A percentile compares a stretch with the other conserved stretches of the same genome.
phyloP scores from a whole-genome alignment of 768 basidiomycete genomes.

The Phylloporus arenicola region DNA sequence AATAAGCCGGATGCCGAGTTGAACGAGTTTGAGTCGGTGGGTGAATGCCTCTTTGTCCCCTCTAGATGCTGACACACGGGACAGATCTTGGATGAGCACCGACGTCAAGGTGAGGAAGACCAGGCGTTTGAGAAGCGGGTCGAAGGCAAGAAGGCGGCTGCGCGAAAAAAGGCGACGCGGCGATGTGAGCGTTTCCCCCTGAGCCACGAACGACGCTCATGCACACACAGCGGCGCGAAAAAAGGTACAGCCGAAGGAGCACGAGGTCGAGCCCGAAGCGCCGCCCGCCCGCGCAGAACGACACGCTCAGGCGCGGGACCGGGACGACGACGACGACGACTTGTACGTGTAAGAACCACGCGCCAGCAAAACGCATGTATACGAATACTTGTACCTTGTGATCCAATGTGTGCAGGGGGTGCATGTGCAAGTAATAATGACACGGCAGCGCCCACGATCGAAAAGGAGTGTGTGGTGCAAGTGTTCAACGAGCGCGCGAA shows the following conservation, averaged over 20 bases:
- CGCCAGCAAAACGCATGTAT: not conserved
- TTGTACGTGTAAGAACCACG: constrained; percentile 18
- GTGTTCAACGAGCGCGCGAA: not conserved
- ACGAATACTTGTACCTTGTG: not conserved
- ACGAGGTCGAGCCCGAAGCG: constrained; percentile 8
- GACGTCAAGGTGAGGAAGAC: constrained; percentile 84
- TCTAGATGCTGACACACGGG: constrained; percentile 1
- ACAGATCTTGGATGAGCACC: constrained; percentile 81
- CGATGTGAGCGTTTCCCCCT: constrained; percentile 30
- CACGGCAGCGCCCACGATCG: not conserved
- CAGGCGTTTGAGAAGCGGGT: constrained; percentile 85
- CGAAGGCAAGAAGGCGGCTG: constrained; percentile 73
- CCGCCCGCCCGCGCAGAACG: constrained; percentile 5
- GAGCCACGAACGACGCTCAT: not conserved
- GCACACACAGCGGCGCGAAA: constrained; percentile 25
- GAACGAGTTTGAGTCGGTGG: constrained; percentile 87
- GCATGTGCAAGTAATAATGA: not conserved
- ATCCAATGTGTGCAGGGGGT: not conserved
- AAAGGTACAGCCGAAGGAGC: constrained; percentile 21
- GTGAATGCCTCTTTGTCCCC: constrained; percentile 7
- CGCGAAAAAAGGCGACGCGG: constrained; percentile 63
- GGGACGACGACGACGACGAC: constrained; percentile 17
- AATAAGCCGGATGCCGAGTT: constrained; percentile 92
- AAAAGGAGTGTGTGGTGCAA: not conserved
- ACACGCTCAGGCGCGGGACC: constrained; percentile 3